Base-by-base conservation (phyloP, 192 early-diverging fungal genomes). In the Bifiguratus adelaidae region DNA sequence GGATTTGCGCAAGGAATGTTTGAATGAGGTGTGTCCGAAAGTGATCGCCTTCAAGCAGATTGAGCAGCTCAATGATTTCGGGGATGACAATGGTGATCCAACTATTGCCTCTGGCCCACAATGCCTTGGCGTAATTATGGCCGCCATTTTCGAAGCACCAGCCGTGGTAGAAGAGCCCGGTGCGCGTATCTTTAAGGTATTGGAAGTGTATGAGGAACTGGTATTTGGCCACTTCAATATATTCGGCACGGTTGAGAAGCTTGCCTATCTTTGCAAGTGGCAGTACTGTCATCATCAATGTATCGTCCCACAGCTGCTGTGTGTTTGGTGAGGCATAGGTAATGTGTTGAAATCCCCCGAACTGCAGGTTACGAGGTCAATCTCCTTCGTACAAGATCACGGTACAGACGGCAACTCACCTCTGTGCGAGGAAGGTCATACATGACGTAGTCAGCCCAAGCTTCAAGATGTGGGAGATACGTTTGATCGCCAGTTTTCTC, bases 1-100 rank as follows among this genome's bases (percentile, higher is more conserved):
- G 16, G n/a, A 41, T 37, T 42, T 51, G 50, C 6, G 50, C 26
- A 15, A 20, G 21, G 3, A 51, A 29, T 4, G 37, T 51, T 12
- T 51, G 22, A 30, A 51, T 9, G 20, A 51, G 30, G 12, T 51
- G 50, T 2, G 43, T 32, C 8, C 50, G 50, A 30, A 51, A 30
- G 13, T 37, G 38, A 25, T 51, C 50, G 26, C 43, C 30, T 2
- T 24, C 16, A 13, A 24, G 13, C 40, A 43, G 43, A 30, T 41
- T 30, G n/a, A 51, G 28, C 13, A 51, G 40, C 19, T 51, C 50
- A 32, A 51, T 51, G 20, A 51, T 42, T 21, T 51, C 50, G n/a
- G 50, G 50, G 19, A 51, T 51, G 2, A 51, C 50, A 51, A 51
- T 51, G 7, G 50, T 51, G 18, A 51, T 42, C 50, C 50, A 51